Evolutionary conservation across 2,329 filamentous ascomycete species (phyloP).

Genomic region (Colletotrichum tabaci): DNA sequence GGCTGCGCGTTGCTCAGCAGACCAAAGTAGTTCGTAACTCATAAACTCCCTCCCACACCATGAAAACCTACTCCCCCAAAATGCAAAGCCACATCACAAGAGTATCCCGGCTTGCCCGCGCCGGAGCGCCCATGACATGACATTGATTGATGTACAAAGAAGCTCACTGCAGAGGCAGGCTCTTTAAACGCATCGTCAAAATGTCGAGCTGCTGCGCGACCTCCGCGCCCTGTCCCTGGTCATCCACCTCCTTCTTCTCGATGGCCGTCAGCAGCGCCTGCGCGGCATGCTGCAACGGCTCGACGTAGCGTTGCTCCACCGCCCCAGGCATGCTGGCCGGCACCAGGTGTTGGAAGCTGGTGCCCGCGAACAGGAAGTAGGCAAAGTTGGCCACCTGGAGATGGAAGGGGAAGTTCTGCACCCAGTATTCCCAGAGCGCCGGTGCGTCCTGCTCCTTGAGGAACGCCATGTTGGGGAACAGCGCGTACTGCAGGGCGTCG

Average conservation of each 20-base stretch:
- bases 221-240: conserved; percentile 46
- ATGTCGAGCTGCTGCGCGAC: conserved; percentile 58
- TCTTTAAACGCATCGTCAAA: conserved; percentile 59
- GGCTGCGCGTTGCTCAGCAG: conserved; percentile 38
- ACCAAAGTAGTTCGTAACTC: conserved; percentile 38
- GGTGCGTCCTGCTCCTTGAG: conserved; percentile 59
- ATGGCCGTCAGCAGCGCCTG: conserved; percentile 52
- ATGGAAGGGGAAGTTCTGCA: conserved; percentile 66
- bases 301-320: conserved; percentile 71
- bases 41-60: conserved; percentile 32
- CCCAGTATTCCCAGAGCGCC: conserved; percentile 65
- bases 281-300: conserved; percentile 65
- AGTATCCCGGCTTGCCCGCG: conserved; percentile 33
- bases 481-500: conserved; percentile 71
- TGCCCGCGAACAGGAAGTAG: conserved; percentile 66
- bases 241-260: conserved; percentile 52
- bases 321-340: conserved; percentile 71
- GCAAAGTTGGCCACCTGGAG: conserved; percentile 74
- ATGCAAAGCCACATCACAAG: conserved; percentile 26
- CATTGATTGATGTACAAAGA: conserved; percentile 20
- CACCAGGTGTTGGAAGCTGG: conserved; percentile 62
- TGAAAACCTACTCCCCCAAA: conserved; percentile 29
- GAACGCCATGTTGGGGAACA: conserved; percentile 71
- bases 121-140: conserved; percentile 24
- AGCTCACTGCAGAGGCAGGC: conserved; percentile 56